These are phyloP conservation scores for Talaromyces sp. DNA, from an alignment of 2,329 filamentous ascomycete species.

Conservation along the genomic window DNA sequence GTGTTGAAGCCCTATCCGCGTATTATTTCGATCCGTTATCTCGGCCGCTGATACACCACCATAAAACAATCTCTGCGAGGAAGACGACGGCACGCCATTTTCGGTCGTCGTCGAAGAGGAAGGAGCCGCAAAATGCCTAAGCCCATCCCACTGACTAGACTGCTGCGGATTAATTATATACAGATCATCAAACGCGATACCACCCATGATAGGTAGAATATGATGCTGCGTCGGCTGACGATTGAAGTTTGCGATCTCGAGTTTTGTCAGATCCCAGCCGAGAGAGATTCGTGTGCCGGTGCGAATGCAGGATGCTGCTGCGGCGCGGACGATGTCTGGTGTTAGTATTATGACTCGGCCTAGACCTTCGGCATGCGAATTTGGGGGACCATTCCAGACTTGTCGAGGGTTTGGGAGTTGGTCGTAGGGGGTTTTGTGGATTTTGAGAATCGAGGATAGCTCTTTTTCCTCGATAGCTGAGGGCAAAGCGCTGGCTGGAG, in stretches of 20 bases:
- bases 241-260: constrained; percentile 54
- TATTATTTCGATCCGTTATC: constrained; percentile 44
- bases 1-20: constrained; percentile 33
- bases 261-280: constrained; percentile 55
- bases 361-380: constrained; percentile 51
- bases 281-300: constrained; percentile 52
- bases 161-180: constrained; percentile 53
- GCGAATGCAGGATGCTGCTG: constrained; percentile 50
- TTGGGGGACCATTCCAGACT: constrained; percentile 48
- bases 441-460: background rate
- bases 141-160: constrained; percentile 52
- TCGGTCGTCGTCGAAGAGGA: constrained; percentile 25
- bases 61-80: constrained; percentile 43
- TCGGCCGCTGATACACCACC: constrained; percentile 47
- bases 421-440: constrained; percentile 37
- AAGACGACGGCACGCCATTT: background rate
- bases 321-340: constrained; percentile 48
- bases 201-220: constrained; percentile 48
- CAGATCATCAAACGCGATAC: constrained; percentile 50
- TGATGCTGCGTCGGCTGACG: constrained; percentile 51
- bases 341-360: constrained; percentile 53
- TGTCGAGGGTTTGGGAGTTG: constrained; percentile 48
- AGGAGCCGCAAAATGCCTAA: constrained; percentile 48
- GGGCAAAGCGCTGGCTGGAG: background rate
- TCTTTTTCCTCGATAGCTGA: background rate